phyloP scores from a whole-genome alignment of 1,284 basidiomycete species.

The Serendipita sp. region DNA sequence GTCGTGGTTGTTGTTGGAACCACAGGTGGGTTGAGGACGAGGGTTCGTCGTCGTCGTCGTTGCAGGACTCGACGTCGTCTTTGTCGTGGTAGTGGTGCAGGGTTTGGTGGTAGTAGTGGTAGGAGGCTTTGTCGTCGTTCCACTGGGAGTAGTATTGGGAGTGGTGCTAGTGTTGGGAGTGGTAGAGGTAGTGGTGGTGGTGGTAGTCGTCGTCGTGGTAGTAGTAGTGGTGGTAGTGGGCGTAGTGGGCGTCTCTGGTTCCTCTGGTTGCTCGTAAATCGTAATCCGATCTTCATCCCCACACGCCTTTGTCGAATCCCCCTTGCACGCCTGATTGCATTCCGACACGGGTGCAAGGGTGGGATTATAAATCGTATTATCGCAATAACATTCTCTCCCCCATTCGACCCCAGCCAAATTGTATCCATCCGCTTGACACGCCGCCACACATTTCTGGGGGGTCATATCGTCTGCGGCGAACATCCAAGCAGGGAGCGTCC shows the following conservation, averaged over 20 bases:
- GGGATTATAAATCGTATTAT: constrained; percentile 12
- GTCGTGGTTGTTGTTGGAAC: not conserved
- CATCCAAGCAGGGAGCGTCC: constrained; percentile 11
- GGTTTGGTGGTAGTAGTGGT: not conserved
- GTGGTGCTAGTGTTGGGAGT: not conserved
- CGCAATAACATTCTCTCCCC: constrained; percentile 18
- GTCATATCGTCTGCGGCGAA: constrained; percentile 16
- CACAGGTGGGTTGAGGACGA: not conserved
- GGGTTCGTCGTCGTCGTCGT: not conserved
- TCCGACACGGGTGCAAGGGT: constrained; percentile 3
- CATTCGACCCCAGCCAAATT: constrained; percentile 18
- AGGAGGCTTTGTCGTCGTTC: not conserved
- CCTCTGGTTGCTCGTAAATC: not conserved
- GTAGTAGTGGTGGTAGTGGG: not conserved
- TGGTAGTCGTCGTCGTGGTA: not conserved
- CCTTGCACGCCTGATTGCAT: not conserved
- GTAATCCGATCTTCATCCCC: constrained; percentile 6
- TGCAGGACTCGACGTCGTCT: not conserved
- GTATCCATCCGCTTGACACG: constrained; percentile 17
- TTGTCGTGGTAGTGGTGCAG: not conserved
- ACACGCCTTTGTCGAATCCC: not conserved
- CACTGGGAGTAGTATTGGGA: not conserved
- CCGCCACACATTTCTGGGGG: constrained; percentile 14
- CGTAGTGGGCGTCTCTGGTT: not conserved
- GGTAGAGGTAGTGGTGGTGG: not conserved